phyloP scores from a whole-genome alignment of 306 rosid species.

The Cucurbita pepo region DNA sequence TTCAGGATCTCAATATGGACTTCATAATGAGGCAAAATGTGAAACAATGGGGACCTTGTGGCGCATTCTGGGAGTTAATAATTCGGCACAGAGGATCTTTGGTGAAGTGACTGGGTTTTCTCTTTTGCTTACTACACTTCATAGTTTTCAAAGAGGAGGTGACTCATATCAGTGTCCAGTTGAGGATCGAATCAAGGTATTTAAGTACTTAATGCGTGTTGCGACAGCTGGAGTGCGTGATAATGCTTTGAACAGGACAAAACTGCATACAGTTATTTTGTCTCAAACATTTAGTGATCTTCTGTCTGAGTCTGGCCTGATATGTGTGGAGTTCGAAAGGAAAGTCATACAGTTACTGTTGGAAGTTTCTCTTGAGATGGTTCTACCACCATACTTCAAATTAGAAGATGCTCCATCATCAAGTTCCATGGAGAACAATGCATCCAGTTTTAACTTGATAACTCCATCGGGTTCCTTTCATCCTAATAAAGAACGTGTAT shows the following conservation, averaged over 20 bases:
- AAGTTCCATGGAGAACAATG: slow-evolving; percentile 28
- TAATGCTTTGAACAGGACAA: slow-evolving; percentile 66
- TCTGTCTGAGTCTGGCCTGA: slow-evolving; percentile 80
- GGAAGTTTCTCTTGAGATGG: slow-evolving; percentile 88
- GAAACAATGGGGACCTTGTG: slow-evolving; percentile 86
- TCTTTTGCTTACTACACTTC: slow-evolving; percentile 88
- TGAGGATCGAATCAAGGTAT: slow-evolving; percentile 41
- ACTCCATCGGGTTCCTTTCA: slow-evolving; percentile 71
- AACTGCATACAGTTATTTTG: slow-evolving; percentile 57
- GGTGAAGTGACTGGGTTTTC: slow-evolving; percentile 98
- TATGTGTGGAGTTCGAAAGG: slow-evolving; percentile 75
- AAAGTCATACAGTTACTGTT: slow-evolving; percentile 86
- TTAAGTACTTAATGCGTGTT: slow-evolving; percentile 62
- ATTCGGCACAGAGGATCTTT: slow-evolving; percentile 65
- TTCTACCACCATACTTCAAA: slow-evolving; percentile 60
- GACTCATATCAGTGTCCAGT: slow-evolving; percentile 37
- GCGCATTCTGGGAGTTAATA: slow-evolving; percentile 78
- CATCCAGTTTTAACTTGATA: slow-evolving; percentile 34
- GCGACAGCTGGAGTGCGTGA: slow-evolving; percentile 73
- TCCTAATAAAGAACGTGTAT: slow-evolving; percentile 58
- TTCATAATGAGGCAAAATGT: slow-evolving; percentile 78
- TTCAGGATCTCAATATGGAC: slow-evolving; percentile 71
- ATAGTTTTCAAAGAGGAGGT: slow-evolving; percentile 75
- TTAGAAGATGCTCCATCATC: slow-evolving; percentile 37
- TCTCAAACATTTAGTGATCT: slow-evolving; percentile 92